Evolutionary conservation across 495 filamentous ascomycete genomes (phyloP).

Genomic region (Symbiotaphrina buchneri): DNA sequence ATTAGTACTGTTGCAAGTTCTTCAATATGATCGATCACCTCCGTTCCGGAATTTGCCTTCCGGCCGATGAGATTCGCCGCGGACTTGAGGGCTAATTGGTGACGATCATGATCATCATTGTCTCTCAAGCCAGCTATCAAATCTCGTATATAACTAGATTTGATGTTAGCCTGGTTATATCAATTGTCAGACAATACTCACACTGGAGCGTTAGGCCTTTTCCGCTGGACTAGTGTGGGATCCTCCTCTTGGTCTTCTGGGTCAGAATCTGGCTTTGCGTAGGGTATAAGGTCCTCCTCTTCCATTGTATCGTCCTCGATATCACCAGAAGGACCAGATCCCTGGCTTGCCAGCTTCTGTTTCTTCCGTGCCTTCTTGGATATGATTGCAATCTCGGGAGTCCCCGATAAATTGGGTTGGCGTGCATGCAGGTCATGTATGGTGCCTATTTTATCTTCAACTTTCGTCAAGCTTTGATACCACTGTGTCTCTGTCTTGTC

Average conservation of each 20-base stretch:
- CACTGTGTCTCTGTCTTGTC: slow-evolving; percentile 46
- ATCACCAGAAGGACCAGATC: slow-evolving; percentile 36
- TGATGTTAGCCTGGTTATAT: slow-evolving; percentile 8
- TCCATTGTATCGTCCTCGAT: slow-evolving; percentile 30
- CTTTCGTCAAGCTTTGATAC: slow-evolving; percentile 43
- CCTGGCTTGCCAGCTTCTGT: slow-evolving; percentile 2
- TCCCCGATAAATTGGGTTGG: not conserved
- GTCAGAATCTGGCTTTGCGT: slow-evolving; percentile 86
- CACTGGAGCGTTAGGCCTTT: slow-evolving; percentile 71
- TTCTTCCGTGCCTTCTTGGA: not conserved
- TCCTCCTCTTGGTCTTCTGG: slow-evolving; percentile 81
- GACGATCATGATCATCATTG: slow-evolving; percentile 60
- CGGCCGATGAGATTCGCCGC: slow-evolving; percentile 65
- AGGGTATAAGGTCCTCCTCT: slow-evolving; percentile 57
- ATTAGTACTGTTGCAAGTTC: slow-evolving; percentile 56
- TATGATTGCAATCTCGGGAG: not conserved
- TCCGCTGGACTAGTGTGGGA: slow-evolving; percentile 57
- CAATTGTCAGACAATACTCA: slow-evolving; percentile 14
- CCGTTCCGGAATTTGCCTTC: slow-evolving; percentile 70
- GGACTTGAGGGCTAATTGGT: slow-evolving; percentile 54
- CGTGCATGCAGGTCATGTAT: slow-evolving; percentile 20
- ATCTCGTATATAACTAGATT: slow-evolving; percentile 56
- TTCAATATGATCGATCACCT: slow-evolving; percentile 63
- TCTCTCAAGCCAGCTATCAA: slow-evolving; percentile 59
- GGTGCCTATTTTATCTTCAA: slow-evolving; percentile 40